Conservation (phyloP, 768 basidiomycete genomes). For the Rhodosporidiobolus odoratus region DNA sequence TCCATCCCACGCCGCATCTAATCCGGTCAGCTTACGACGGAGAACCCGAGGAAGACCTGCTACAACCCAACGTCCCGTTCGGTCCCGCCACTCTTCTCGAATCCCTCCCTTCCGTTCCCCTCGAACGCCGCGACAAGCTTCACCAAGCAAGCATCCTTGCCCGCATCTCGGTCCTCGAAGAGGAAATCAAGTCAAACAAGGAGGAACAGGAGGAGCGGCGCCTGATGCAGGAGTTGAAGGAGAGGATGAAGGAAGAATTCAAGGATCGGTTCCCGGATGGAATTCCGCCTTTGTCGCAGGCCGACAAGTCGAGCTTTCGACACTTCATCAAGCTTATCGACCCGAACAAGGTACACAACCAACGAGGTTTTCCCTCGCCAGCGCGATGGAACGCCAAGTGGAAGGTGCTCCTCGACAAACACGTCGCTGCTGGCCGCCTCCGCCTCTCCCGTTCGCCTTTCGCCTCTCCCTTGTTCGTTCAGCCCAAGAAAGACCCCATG, state of each 20-base stretch:
- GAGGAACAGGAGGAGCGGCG: background rate
- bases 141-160: background rate
- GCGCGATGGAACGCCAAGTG: slow-evolving; percentile 1
- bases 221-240: background rate
- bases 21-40: background rate
- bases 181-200: background rate
- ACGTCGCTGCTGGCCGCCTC: slow-evolving; percentile 11
- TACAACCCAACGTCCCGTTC: background rate
- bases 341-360: slow-evolving; percentile 6
- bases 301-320: background rate
- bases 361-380: background rate
- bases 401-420: slow-evolving; percentile 5
- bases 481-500: slow-evolving; percentile 11
- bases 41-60: too few species aligned
- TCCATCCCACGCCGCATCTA: background rate
- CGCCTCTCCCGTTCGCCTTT: slow-evolving; percentile 10
- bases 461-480: slow-evolving; percentile 9
- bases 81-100: background rate
- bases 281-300: background rate
- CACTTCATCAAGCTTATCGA: slow-evolving; percentile 11
- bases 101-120: too few species aligned
- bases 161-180: too few species aligned
- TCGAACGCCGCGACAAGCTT: background rate
- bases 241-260: background rate
- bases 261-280: slow-evolving; percentile 6